A percentile compares a stretch with the other conserved stretches of the same genome.
Conservation (phyloP, 1,139 yeast genomes). For the Yamadazyma spencermartinsiae region DNA sequence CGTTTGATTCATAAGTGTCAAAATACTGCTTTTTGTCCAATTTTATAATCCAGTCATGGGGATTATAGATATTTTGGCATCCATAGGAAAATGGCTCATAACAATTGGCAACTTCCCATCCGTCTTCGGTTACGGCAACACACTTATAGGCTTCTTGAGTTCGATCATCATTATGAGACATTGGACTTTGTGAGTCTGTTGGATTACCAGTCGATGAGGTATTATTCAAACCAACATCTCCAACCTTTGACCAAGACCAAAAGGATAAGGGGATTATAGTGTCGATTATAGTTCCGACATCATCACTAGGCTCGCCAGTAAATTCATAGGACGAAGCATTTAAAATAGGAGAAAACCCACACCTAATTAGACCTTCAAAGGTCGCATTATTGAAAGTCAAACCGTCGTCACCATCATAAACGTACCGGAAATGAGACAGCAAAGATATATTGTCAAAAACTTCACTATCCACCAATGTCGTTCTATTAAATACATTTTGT, state of each 20-base stretch:
- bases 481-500: slow-evolving; percentile 4
- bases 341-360: slow-evolving; percentile 66
- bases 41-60: slow-evolving; percentile 51
- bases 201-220: slow-evolving; percentile 4
- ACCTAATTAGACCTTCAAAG: slow-evolving; percentile 37
- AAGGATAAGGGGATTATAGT: slow-evolving; percentile 33
- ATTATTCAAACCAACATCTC: slow-evolving; percentile 3
- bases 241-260: slow-evolving; percentile 58
- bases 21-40: slow-evolving; percentile 48
- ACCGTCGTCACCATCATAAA: slow-evolving; percentile 28
- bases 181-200: slow-evolving; percentile 4
- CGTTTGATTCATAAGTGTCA: slow-evolving; percentile 32
- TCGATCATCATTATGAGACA: slow-evolving; percentile 1
- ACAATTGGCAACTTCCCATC: slow-evolving; percentile 69
- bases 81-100: slow-evolving; percentile 51
- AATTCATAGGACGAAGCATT: slow-evolving; percentile 33
- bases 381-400: slow-evolving; percentile 31
- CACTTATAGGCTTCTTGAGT: slow-evolving; percentile 53
- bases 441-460: slow-evolving; percentile 20
- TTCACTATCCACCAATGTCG: not conserved
- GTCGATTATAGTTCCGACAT: slow-evolving; percentile 19
- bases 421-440: slow-evolving; percentile 38
- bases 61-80: slow-evolving; percentile 48
- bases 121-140: slow-evolving; percentile 49
- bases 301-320: slow-evolving; percentile 14